Base-by-base conservation (phyloP, 1,139 yeast genomes). In the Yamadazyma triangularis region DNA sequence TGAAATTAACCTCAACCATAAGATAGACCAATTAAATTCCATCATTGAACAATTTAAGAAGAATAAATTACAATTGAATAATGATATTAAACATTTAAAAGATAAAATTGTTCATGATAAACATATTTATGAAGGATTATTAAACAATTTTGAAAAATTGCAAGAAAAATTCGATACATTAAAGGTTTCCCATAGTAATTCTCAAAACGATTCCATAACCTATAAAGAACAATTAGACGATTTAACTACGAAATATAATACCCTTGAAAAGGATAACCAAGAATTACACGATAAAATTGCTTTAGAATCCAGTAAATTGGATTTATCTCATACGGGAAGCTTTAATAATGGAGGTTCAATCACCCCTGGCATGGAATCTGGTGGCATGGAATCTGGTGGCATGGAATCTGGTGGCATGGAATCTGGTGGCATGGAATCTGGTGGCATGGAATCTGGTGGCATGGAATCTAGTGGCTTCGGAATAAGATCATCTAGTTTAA, bases 1-100 rank as follows among this genome's bases (percentile, higher is more conserved):
- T 23, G 89, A 83, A 46, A 58, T 73, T 18, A 65, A 69, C 21
- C 53, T 81, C 33, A 59, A 69, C 29, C 48, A 55, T 11, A 73
- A 74, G 34, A 60, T 78, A 7, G 64, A 71, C 15, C 55, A 56
- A 23, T 55, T 80, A 25, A 68, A 73, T 23, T 39, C 51, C 12
- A 52, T 63, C 3, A 39, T 64, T 2, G 76, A 70, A 7, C 31
- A 47, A 2, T 39, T 60, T 27, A 66, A 60, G 34, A 56, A 54
- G 31, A 43, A 60, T 6, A 64, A 67, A 32, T 29, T 42, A 8
- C 63, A 59, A 34, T 32, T 52, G 6, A 33, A 55, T 2, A 41
- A 44, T 12, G 74, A 69, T 24, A 32, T 59, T 22, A 56, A 56
- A 34, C 49, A 44, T 15, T 33, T 54, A 19, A 41, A 43, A 20